Evolutionary conservation across 2,329 filamentous ascomycete species (phyloP).

Genomic region (Rosellinia necatrix): DNA sequence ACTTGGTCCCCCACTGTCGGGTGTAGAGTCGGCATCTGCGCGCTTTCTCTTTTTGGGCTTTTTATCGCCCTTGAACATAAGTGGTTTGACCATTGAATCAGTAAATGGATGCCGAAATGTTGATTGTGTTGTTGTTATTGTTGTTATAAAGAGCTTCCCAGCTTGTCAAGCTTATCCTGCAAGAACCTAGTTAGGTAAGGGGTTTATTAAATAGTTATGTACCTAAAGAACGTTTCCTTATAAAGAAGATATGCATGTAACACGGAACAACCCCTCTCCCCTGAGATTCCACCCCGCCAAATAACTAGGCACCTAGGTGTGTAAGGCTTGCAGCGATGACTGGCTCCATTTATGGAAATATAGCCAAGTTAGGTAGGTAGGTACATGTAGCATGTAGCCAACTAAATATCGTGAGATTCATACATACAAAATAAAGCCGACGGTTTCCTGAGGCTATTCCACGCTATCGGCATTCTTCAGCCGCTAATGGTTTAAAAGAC

Average conservation of each 20-base stretch:
- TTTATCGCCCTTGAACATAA: slow-evolving; percentile 97
- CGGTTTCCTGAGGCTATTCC: slow-evolving; percentile 35
- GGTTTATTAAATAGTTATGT: too few relatives aligned
- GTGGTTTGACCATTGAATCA: slow-evolving; percentile 76
- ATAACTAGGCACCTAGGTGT: background rate
- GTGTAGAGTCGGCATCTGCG: slow-evolving; percentile 46
- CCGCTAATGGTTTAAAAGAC: slow-evolving; percentile 1
- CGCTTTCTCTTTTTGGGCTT: slow-evolving; percentile 92
- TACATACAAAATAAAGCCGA: slow-evolving; percentile 30
- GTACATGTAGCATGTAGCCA: background rate
- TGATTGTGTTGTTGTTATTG: background rate
- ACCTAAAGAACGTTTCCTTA: too few relatives aligned
- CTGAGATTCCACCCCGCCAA: slow-evolving; percentile 5
- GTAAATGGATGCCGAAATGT: background rate
- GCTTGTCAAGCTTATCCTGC: too few relatives aligned
- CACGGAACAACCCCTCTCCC: background rate
- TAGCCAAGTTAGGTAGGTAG: slow-evolving; percentile 16
- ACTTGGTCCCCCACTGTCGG: slow-evolving; percentile 39
- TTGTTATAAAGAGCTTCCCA: too few relatives aligned
- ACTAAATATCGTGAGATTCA: background rate
- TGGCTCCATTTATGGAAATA: background rate
- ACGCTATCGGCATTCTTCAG: slow-evolving; percentile 2
- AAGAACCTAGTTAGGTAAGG: too few relatives aligned
- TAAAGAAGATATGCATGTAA: background rate
- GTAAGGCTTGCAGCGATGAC: background rate